Conservation (phyloP, 768 basidiomycete genomes). For the Hysterangium stoloniferum region DNA sequence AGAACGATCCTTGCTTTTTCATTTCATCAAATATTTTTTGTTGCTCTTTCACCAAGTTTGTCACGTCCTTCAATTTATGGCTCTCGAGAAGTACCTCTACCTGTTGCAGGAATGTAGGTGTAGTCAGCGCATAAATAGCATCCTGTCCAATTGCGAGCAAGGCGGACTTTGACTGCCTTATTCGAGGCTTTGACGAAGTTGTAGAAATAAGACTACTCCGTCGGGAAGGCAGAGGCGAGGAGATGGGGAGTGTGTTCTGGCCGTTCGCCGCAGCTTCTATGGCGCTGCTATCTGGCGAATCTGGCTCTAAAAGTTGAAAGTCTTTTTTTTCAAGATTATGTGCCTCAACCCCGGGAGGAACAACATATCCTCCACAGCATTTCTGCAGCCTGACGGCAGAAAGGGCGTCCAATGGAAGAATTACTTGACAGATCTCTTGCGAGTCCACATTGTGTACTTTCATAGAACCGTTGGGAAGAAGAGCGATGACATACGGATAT, state of each 20-base stretch:
- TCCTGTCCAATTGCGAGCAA: constrained; percentile 2
- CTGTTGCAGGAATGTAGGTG: constrained; percentile 65
- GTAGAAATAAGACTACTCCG: background rate
- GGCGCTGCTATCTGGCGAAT: constrained; percentile 4
- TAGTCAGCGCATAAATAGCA: constrained; percentile 4
- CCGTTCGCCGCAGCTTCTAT: constrained; percentile 4
- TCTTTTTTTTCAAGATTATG: background rate
- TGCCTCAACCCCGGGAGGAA: background rate
- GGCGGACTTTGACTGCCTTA: background rate
- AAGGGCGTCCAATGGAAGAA: constrained; percentile 38
- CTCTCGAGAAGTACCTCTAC: constrained; percentile 59
- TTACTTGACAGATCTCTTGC: constrained; percentile 61
- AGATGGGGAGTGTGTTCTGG: no score
- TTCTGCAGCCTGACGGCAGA: background rate
- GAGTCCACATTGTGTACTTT: constrained; percentile 77
- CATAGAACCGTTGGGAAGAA: constrained; percentile 72
- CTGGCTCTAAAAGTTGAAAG: constrained; percentile 5
- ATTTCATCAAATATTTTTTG: constrained; percentile 48
- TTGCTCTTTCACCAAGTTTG: constrained; percentile 51
- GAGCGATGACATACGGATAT: constrained; percentile 69
- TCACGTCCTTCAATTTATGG: constrained; percentile 58
- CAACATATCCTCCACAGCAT: background rate
- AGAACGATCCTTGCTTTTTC: constrained; percentile 32
- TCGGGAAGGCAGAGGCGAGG: background rate
- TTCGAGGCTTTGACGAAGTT: background rate